Conservation (phyloP, 441 rosid species). For the Croton laevigatus region DNA sequence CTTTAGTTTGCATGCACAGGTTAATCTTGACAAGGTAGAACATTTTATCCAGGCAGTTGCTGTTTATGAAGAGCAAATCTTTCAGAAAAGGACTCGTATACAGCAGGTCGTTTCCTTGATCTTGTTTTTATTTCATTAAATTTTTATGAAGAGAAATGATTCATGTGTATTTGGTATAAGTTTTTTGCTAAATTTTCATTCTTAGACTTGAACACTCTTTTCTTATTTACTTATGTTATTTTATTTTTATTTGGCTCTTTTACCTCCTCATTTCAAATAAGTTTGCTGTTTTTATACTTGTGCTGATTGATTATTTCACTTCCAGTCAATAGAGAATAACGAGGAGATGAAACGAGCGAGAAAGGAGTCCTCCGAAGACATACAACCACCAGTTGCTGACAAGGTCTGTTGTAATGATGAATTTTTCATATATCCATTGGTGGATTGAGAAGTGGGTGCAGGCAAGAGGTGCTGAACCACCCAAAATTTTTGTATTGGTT, state of each 20-base stretch:
- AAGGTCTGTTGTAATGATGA: conserved; percentile 49
- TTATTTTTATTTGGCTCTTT: background rate
- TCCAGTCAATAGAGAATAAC: conserved; percentile 69
- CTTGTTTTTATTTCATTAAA: conserved; percentile 8
- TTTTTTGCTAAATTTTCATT: background rate
- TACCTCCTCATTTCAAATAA: background rate
- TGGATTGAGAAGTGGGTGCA: conserved; percentile 1
- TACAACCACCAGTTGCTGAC: conserved; percentile 55
- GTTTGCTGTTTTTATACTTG: background rate
- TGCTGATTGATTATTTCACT: conserved; percentile 24
- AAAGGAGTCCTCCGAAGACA: conserved; percentile 64
- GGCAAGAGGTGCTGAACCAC: too few relatives aligned
- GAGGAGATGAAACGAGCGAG: conserved; percentile 74
- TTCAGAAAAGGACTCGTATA: conserved; percentile 90
- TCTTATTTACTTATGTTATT: background rate
- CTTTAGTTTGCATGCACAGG: conserved; percentile 38
- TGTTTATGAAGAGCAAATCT: conserved; percentile 82
- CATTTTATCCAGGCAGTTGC: conserved; percentile 85
- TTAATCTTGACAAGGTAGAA: conserved; percentile 73
- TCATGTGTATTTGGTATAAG: background rate
- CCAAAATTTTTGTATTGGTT: too few relatives aligned
- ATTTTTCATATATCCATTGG: background rate
- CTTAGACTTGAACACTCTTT: background rate
- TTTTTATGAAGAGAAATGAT: background rate
- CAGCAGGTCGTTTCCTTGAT: conserved; percentile 58